A percentile compares a stretch with the other conserved stretches of the same genome.
Conservation (phyloP, 208 protist genomes). For the Leishmania guyanensis region DNA sequence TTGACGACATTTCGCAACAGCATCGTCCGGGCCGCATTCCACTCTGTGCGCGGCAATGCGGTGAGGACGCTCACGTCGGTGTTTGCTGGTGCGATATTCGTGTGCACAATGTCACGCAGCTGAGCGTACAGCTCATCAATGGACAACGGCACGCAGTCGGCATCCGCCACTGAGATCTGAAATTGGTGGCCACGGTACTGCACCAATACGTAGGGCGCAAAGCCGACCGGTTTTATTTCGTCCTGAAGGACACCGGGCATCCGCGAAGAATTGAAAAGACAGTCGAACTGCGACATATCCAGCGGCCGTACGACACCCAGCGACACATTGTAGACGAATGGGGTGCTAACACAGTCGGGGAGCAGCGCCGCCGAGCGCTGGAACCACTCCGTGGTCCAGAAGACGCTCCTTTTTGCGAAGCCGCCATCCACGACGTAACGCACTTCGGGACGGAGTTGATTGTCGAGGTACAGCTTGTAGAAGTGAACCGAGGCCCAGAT, state of each 20-base stretch:
- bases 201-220: constrained; percentile 74
- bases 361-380: constrained; percentile 66
- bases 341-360: constrained; percentile 59
- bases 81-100: constrained; percentile 31
- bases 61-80: constrained; percentile 74
- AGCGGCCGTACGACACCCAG: constrained; percentile 65
- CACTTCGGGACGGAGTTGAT: constrained; percentile 71
- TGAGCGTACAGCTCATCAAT: constrained; percentile 80
- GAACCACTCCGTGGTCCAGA: constrained; percentile 84
- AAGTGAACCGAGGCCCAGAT: constrained; percentile 68
- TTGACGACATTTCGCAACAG: constrained; percentile 67
- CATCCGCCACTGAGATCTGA: constrained; percentile 71
- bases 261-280: constrained; percentile 83
- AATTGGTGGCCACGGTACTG: constrained; percentile 78
- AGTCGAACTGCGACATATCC: constrained; percentile 83
- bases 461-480: constrained; percentile 74
- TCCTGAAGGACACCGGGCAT: constrained; percentile 82
- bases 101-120: constrained; percentile 65
- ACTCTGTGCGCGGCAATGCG: constrained; percentile 59
- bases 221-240: constrained; percentile 68
- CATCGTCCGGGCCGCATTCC: constrained; percentile 54
- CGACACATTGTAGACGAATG: constrained; percentile 52
- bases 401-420: constrained; percentile 18
- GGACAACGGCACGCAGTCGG: constrained; percentile 62
- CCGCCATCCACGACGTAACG: constrained; percentile 29